Conservation (phyloP, 805 yeast genomes). For the Saturnispora halmiae region DNA sequence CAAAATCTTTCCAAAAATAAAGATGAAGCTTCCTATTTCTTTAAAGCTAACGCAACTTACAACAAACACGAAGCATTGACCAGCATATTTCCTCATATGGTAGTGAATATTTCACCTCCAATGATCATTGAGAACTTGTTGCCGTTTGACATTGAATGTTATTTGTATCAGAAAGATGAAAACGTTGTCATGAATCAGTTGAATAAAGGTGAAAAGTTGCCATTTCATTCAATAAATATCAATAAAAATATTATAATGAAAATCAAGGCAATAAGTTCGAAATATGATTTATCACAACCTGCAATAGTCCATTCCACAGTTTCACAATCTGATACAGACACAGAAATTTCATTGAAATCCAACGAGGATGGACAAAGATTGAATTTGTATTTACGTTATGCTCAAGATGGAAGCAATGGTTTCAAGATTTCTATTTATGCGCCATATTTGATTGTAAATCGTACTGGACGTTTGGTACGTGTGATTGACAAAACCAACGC, state of each 20-base stretch:
- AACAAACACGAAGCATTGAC: constrained; percentile 63
- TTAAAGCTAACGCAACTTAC: constrained; percentile 63
- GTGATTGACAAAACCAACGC: constrained; percentile 50
- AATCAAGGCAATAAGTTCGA: constrained; percentile 54
- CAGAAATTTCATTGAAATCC: constrained; percentile 38
- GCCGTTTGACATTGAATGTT: constrained; percentile 71
- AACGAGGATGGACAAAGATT: constrained; percentile 61
- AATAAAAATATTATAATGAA: constrained; percentile 50
- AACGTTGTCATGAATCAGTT: constrained; percentile 59
- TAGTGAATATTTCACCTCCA: constrained; percentile 71
- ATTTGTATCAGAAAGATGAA: constrained; percentile 66
- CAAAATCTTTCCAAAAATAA: constrained; percentile 29
- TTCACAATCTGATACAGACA: constrained; percentile 22
- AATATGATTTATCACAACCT: constrained; percentile 58
- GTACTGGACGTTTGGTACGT: constrained; percentile 59
- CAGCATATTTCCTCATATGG: constrained; percentile 76
- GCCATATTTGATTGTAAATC: constrained; percentile 77
- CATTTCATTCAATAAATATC: constrained; percentile 72
- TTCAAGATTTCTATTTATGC: constrained; percentile 63
- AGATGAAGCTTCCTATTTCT: constrained; percentile 36
- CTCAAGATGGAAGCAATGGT: constrained; percentile 44
- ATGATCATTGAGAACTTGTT: constrained; percentile 73
- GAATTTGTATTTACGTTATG: constrained; percentile 56
- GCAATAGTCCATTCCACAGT: constrained; percentile 59
- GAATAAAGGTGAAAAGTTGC: constrained; percentile 55